phyloP scores from a whole-genome alignment of 495 filamentous ascomycete genomes.

The Penicillium steckii region DNA sequence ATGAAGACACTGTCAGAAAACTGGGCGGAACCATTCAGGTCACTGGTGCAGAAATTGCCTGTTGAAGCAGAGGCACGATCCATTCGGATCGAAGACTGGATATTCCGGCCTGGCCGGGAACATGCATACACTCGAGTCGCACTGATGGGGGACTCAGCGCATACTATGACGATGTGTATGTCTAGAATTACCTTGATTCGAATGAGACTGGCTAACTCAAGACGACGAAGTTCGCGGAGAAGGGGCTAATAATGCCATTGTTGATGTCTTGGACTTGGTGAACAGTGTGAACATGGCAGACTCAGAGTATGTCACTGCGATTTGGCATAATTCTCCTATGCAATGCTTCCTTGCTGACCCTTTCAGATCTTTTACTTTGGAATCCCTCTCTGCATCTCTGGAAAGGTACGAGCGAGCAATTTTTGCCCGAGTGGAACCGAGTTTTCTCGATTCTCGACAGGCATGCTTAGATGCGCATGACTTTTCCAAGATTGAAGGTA shows the following conservation, averaged over 20 bases:
- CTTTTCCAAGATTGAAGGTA: conserved; percentile 41
- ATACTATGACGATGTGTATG: conserved; percentile 60
- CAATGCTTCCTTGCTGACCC: conserved; percentile 3
- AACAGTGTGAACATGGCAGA: conserved; percentile 19
- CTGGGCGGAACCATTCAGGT: conserved; percentile 57
- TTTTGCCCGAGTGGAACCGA: conserved; percentile 46
- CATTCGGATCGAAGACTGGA: conserved; percentile 58
- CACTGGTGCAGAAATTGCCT: conserved; percentile 45
- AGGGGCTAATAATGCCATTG: conserved; percentile 59
- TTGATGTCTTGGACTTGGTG: conserved; percentile 47
- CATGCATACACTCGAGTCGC: conserved; percentile 42
- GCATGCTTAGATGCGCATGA: conserved; percentile 66
- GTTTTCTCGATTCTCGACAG: conserved; percentile 54
- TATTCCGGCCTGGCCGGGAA: conserved; percentile 23
- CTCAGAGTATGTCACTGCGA: not conserved
- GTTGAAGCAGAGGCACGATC: conserved; percentile 45
- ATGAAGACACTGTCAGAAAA: conserved; percentile 52
- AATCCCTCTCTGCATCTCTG: conserved; percentile 28
- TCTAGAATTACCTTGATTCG: too few species aligned
- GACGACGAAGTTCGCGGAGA: conserved; percentile 59
- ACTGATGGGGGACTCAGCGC: conserved; percentile 51
- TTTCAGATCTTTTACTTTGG: not conserved
- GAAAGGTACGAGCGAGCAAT: conserved; percentile 51
- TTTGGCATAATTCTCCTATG: conserved; percentile 9
- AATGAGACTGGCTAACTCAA: too few species aligned